Base-by-base conservation (phyloP, 2,329 filamentous ascomycete genomes). In the Nigrospora oryzae region DNA sequence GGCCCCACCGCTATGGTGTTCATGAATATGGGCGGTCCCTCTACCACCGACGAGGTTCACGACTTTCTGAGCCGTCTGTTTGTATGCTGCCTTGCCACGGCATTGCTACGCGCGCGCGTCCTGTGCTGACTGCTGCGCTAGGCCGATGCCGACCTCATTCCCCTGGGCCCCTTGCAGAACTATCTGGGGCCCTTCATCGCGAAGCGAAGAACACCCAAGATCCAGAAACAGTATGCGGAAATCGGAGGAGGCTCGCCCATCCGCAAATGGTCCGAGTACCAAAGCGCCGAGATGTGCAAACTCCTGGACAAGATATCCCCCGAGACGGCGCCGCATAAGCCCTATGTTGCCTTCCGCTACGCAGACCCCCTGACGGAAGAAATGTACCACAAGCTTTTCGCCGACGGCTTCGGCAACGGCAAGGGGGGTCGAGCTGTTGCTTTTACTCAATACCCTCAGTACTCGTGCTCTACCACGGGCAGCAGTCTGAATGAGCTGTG, bases 241-340 rank as follows among this genome's bases (percentile, higher is more conserved):
- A 98, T 98, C 60, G 93, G 93, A 47, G 93, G 93, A 50, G 93
- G 93, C n/a, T 97, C 90, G 16, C 93, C 93, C 2, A 98, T 98
- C 63, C 83, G 91, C 54, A 94, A 94, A 65, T 98, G 94, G 94
- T 95, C 90, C 19, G 93, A 98, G 66, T 83, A 93, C 60, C 93
- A 98, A 65, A 89, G 82, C 48, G 75, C 76, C 47, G 90, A 97
- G 67, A 96, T 97, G 89, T 98, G 93, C 78, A 96, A 95, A 73
- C 79, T 97, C 42, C 75, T 98, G 42, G 93, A 98, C 73, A 78
- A 84, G 55, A 85, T 89, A 49, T 94, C 86, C 2, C 93, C 93
- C 6, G 86, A 95, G 61, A 95, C 90, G 1, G 93, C 93, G 4
- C 93, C 93, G 6, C 93, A 98, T 63, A 96, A 93, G 64, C 93